These are phyloP conservation scores for Phaeolepiota aurea DNA, from an alignment of 768 basidiomycete species.

Conservation along the genomic window DNA sequence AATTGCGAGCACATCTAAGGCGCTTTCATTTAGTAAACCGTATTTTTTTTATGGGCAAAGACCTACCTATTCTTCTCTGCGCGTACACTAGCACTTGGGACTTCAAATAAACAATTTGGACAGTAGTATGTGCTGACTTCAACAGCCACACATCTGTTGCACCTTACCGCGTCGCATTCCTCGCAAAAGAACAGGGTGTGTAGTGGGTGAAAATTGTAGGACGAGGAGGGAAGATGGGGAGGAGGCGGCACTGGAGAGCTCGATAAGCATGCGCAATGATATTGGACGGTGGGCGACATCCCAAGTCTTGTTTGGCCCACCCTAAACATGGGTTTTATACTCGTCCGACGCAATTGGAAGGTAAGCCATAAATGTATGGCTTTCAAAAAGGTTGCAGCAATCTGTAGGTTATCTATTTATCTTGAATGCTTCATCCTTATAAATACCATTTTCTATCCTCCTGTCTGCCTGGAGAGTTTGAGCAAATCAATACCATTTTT, in stretches of 20 bases:
- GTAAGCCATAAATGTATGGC: too few relatives aligned
- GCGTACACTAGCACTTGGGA: slow-evolving; percentile 95
- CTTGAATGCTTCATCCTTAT: too few relatives aligned
- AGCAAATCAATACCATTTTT: too few relatives aligned
- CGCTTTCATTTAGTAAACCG: slow-evolving; percentile 4
- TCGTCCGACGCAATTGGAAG: too few relatives aligned
- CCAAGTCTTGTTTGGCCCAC: too few relatives aligned
- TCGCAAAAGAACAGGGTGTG: slow-evolving; percentile 93
- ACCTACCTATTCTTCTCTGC: slow-evolving; percentile 91
- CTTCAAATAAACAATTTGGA: slow-evolving; percentile 97
- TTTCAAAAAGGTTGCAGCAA: too few relatives aligned
- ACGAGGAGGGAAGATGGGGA: slow-evolving; percentile 70
- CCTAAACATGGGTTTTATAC: too few relatives aligned
- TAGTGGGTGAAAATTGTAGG: slow-evolving; percentile 75
- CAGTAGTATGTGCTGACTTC: slow-evolving; percentile 98
- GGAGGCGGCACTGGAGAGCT: slow-evolving; percentile 55
- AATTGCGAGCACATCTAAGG: slow-evolving; percentile 90
- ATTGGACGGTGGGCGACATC: slow-evolving; percentile 35
- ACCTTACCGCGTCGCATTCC: slow-evolving; percentile 94
- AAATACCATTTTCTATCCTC: too few relatives aligned
- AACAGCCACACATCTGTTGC: slow-evolving; percentile 83
- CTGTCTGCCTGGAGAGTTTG: too few relatives aligned
- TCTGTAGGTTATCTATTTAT: too few relatives aligned
- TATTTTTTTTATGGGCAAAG: too few relatives aligned
- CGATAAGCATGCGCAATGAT: slow-evolving; percentile 73